Conservation (phyloP, 2,329 filamentous ascomycete genomes). For the Sphaerostilbella broomeana region DNA sequence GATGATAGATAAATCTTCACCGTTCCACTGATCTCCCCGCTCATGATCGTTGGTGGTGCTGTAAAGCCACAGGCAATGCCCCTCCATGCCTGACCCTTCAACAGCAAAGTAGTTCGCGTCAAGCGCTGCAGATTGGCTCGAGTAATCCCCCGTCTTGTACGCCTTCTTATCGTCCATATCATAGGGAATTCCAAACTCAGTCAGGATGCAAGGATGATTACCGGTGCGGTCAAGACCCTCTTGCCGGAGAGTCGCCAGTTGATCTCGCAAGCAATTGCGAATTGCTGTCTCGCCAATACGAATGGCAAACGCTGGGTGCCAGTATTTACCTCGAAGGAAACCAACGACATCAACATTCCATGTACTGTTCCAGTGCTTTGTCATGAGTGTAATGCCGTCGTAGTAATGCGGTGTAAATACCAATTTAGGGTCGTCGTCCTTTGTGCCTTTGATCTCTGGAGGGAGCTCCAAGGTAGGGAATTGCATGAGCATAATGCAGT, state of each 20-base stretch:
- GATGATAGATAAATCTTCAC: conserved; percentile 88
- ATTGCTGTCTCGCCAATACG: conserved; percentile 92
- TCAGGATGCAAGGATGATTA: conserved; percentile 80
- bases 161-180: conserved; percentile 97
- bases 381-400: conserved; percentile 92
- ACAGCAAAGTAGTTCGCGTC: conserved; percentile 94
- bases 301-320: conserved; percentile 83
- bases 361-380: conserved; percentile 95
- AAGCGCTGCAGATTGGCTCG: conserved; percentile 83
- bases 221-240: conserved; percentile 88
- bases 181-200: conserved; percentile 95
- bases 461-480: conserved; percentile 89
- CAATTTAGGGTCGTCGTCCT: conserved; percentile 83
- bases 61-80: conserved; percentile 88
- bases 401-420: conserved; percentile 95
- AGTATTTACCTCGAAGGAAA: conserved; percentile 80
- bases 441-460: conserved; percentile 76
- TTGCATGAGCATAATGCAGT: conserved; percentile 84
- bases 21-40: conserved; percentile 94
- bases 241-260: conserved; percentile 72
- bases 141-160: conserved; percentile 92
- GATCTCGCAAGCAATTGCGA: conserved; percentile 84
- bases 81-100: conserved; percentile 76
- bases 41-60: conserved; percentile 75
- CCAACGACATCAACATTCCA: conserved; percentile 98